Evolutionary conservation across 2,329 filamentous ascomycete species (phyloP).

Genomic region (Penicillium hesseltinei): DNA sequence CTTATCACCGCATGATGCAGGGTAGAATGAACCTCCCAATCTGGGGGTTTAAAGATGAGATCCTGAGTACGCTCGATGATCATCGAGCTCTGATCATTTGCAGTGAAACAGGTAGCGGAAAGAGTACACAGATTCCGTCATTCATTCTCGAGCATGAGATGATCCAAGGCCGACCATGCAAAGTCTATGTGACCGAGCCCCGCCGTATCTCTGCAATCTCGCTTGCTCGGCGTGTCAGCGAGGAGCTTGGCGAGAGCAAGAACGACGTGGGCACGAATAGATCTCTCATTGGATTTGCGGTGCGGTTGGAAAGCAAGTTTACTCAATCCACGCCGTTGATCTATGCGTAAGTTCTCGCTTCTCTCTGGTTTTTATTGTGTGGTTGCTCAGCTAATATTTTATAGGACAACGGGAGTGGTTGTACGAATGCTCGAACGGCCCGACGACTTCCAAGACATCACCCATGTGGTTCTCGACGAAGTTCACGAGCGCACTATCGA

Average conservation of each 20-base stretch:
- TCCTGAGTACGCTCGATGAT: constrained; percentile 71
- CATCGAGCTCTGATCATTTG: constrained; percentile 91
- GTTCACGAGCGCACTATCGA: constrained; percentile 96
- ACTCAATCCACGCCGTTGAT: constrained; percentile 78
- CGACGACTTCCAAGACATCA: constrained; percentile 82
- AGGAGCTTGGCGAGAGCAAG: constrained; percentile 84
- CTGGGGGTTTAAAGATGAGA: constrained; percentile 76
- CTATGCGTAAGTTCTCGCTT: constrained; percentile 66
- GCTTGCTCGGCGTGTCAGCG: constrained; percentile 85
- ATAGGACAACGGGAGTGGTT: constrained; percentile 72
- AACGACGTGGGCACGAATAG: constrained; percentile 76
- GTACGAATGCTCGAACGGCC: constrained; percentile 94
- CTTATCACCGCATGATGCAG: constrained; percentile 76
- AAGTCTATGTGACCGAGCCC: constrained; percentile 93
- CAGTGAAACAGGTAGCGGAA: constrained; percentile 94
- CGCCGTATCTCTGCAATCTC: constrained; percentile 95
- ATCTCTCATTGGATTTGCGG: constrained; percentile 91
- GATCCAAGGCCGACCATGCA: constrained; percentile 74
- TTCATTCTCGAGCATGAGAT: constrained; percentile 91
- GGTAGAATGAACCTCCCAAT: constrained; percentile 82
- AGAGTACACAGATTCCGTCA: constrained; percentile 95
- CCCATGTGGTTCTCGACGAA: constrained; percentile 93
- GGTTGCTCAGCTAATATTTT: constrained; percentile 4
- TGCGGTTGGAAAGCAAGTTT: constrained; percentile 85
- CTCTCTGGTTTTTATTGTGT: background rate